phyloP scores from a whole-genome alignment of 2,329 filamentous ascomycete genomes.

The Colletotrichum aenigma region DNA sequence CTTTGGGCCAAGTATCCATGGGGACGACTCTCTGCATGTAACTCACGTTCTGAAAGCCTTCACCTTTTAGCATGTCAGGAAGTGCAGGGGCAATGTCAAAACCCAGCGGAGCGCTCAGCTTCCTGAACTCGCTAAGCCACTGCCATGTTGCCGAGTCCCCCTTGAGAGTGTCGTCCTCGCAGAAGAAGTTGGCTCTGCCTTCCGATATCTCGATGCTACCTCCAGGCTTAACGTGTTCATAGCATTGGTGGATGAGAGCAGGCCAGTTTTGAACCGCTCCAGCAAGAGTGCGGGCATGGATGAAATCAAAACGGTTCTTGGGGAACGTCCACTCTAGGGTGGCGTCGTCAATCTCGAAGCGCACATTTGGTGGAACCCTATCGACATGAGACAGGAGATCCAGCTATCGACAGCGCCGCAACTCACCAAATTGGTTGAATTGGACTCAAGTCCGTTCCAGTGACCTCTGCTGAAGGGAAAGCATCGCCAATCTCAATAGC shows the following conservation, averaged over 20 bases:
- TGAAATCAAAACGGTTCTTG: conserved; percentile 35
- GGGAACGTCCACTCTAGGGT: conserved; percentile 26
- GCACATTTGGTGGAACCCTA: conserved; percentile 27
- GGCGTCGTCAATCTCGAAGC: conserved; percentile 31
- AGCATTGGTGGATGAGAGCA: conserved; percentile 22
- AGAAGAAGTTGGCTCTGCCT: conserved; percentile 26
- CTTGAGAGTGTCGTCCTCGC: conserved; percentile 28
- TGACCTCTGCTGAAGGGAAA: conserved; percentile 55
- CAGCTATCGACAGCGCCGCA: neutral
- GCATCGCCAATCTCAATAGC: conserved; percentile 69
- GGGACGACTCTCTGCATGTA: conserved; percentile 36
- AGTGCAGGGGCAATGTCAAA: conserved; percentile 25
- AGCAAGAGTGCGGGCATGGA: conserved; percentile 34
- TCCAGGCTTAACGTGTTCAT: conserved; percentile 41
- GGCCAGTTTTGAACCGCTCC: conserved; percentile 34
- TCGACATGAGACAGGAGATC: neutral
- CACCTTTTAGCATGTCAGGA: conserved; percentile 18
- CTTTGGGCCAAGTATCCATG: conserved; percentile 43
- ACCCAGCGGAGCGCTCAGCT: conserved; percentile 21
- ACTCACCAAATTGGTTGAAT: conserved; percentile 26
- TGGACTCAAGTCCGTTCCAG: conserved; percentile 28
- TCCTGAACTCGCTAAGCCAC: conserved; percentile 26
- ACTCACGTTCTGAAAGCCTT: conserved; percentile 31
- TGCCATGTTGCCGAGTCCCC: conserved; percentile 19
- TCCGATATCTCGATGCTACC: conserved; percentile 50